Evolutionary conservation across 1,284 basidiomycete species (phyloP).

Genomic region (Phylloporus sp.): DNA sequence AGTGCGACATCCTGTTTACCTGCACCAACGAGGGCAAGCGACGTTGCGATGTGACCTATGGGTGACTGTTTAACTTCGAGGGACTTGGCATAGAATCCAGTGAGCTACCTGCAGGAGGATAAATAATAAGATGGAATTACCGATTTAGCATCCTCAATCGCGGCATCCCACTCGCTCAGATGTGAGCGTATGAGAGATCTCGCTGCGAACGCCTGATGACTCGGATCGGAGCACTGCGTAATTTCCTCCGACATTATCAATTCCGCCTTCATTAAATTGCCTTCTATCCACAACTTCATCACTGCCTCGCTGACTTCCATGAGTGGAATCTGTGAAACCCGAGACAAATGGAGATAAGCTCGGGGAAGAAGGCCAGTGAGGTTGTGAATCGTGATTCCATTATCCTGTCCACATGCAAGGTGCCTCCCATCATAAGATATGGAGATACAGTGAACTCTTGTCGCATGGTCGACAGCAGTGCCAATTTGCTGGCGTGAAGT

Average conservation of each 20-base stretch:
- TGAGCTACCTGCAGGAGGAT: background rate
- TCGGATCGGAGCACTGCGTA: background rate
- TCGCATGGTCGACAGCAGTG: too few relatives aligned
- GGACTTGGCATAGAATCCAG: background rate
- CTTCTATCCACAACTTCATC: background rate
- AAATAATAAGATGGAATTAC: background rate
- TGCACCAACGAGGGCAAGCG: background rate
- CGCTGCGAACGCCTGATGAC: background rate
- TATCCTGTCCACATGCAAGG: conserved; percentile 8
- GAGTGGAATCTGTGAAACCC: too few relatives aligned
- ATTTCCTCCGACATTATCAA: conserved; percentile 9
- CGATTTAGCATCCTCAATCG: background rate
- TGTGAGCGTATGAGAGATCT: conserved; percentile 8
- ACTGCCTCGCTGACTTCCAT: background rate
- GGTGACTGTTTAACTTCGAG: conserved; percentile 5
- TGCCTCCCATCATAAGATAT: conserved; percentile 9
- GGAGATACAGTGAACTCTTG: background rate
- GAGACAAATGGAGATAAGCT: too few relatives aligned
- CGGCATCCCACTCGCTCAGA: conserved; percentile 6
- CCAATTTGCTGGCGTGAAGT: conserved; percentile 8
- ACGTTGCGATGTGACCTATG: conserved; percentile 8
- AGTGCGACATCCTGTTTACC: background rate
- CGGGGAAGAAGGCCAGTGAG: background rate
- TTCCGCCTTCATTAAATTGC: background rate
- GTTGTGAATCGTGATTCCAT: conserved; percentile 1